These are phyloP conservation scores for Jatropha podagrica DNA, from an alignment of 441 rosid genomes.

Conservation along the genomic window DNA sequence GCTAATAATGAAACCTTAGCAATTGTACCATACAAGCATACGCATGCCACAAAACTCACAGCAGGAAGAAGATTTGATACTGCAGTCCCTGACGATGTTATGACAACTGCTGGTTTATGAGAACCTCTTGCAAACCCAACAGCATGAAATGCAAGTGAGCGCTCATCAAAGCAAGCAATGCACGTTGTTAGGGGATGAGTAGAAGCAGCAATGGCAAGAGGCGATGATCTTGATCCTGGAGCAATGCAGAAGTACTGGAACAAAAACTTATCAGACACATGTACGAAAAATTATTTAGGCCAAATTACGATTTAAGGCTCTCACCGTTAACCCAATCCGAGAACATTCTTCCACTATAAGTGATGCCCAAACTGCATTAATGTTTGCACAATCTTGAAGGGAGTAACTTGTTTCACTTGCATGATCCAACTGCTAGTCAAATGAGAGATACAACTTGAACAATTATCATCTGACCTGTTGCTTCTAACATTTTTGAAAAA, in stretches of 20 bases:
- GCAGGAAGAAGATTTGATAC: conserved; percentile 99
- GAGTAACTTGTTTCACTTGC: conserved; percentile 42
- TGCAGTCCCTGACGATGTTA: conserved; percentile 98
- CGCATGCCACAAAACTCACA: conserved; percentile 51
- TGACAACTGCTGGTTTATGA: conserved; percentile 75
- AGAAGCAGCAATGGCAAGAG: conserved; percentile 94
- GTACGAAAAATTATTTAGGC: conserved; percentile 21
- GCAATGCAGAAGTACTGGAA: conserved; percentile 93
- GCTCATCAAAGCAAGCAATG: conserved; percentile 90
- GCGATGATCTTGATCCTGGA: conserved; percentile 98
- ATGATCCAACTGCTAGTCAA: conserved; percentile 58
- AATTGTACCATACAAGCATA: neutral
- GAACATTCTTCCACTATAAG: conserved; percentile 88
- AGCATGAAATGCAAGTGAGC: conserved; percentile 95
- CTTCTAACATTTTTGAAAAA: conserved; percentile 10
- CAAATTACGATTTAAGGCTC: conserved; percentile 23
- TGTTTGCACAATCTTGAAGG: conserved; percentile 52
- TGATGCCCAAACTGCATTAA: conserved; percentile 91
- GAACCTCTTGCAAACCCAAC: conserved; percentile 93
- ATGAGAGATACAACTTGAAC: conserved; percentile 31
- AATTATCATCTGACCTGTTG: conserved; percentile 22
- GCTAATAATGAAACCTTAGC: conserved; percentile 8
- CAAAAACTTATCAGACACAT: conserved; percentile 39
- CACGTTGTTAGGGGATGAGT: conserved; percentile 73
- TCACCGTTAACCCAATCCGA: conserved; percentile 93